Conservation (phyloP, 495 filamentous ascomycete genomes). For the Corynascus novoguineensis region DNA sequence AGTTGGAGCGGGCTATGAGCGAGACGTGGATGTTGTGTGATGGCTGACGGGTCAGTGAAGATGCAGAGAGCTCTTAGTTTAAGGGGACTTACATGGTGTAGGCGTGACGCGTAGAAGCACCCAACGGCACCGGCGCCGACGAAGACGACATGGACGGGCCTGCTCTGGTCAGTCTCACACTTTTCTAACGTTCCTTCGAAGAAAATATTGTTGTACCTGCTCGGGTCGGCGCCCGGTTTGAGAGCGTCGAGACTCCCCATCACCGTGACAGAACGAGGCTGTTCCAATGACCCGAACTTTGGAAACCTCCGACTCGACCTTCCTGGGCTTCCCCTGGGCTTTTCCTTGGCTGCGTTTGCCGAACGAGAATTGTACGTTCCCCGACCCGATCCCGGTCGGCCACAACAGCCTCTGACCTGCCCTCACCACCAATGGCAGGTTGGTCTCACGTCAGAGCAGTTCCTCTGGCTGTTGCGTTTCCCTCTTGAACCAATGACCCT, state of each 20-base stretch:
- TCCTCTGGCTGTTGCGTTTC: too few relatives aligned
- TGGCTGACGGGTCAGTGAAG: conserved; percentile 28
- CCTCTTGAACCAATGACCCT: too few relatives aligned
- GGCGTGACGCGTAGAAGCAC: conserved; percentile 53
- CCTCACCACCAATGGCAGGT: too few relatives aligned
- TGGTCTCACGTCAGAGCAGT: background rate
- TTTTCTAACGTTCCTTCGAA: background rate
- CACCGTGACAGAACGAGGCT: background rate
- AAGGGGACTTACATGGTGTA: conserved; percentile 44
- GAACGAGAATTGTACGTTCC: too few relatives aligned
- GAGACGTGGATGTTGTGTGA: conserved; percentile 37
- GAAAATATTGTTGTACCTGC: conserved; percentile 20
- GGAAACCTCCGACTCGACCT: too few relatives aligned
- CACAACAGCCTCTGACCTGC: too few relatives aligned
- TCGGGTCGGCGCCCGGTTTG: conserved; percentile 20
- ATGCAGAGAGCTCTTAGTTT: background rate
- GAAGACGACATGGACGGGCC: conserved; percentile 48
- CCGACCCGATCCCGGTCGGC: too few relatives aligned
- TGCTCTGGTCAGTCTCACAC: conserved; percentile 18
- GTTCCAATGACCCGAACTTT: too few relatives aligned
- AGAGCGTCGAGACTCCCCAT: conserved; percentile 17
- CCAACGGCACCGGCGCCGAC: conserved; percentile 56
- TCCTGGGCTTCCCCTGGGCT: too few relatives aligned
- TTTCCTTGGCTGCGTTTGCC: too few relatives aligned
- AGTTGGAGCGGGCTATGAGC: conserved; percentile 54